Conservation (phyloP, 2,329 filamentous ascomycete species). For the Parascedosporium putredinis region DNA sequence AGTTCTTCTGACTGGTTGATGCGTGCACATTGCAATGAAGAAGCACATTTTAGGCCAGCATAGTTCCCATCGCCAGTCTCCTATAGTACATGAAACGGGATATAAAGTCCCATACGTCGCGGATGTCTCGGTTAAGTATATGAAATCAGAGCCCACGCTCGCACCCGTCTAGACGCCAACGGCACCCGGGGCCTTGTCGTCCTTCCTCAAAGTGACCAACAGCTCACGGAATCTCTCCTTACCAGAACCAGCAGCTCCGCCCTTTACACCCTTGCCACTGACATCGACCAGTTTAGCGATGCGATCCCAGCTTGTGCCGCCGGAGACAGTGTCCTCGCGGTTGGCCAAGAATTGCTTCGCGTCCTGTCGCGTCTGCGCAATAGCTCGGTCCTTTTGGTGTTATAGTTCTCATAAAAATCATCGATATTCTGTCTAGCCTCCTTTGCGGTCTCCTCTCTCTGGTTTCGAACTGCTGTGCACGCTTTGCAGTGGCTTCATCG, state of each 20-base stretch:
- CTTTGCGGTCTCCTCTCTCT: conserved; percentile 76
- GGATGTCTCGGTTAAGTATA: no score
- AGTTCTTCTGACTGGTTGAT: conserved; percentile 2
- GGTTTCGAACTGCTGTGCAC: conserved; percentile 73
- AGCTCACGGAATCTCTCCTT: conserved; percentile 96
- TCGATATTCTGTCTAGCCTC: conserved; percentile 92
- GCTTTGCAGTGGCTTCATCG: conserved; percentile 71
- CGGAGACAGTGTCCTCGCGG: conserved; percentile 85
- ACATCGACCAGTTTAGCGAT: conserved; percentile 97
- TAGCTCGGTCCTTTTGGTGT: conserved; percentile 93
- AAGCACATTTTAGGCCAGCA: no score
- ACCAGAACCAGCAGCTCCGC: conserved; percentile 78
- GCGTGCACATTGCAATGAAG: conserved; percentile 1
- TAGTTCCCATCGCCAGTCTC: no score
- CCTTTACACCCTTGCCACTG: conserved; percentile 81
- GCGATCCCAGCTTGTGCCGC: conserved; percentile 96
- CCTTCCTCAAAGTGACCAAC: conserved; percentile 78
- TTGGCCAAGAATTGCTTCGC: conserved; percentile 84
- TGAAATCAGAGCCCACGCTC: no score
- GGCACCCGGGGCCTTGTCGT: conserved; percentile 70
- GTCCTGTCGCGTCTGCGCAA: conserved; percentile 79
- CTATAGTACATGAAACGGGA: conserved; percentile 6
- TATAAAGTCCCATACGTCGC: no score
- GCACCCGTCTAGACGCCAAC: conserved; percentile 54
- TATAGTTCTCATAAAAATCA: conserved; percentile 99